phyloP scores from a whole-genome alignment of 164 flowering plant species.

The Piper longum region DNA sequence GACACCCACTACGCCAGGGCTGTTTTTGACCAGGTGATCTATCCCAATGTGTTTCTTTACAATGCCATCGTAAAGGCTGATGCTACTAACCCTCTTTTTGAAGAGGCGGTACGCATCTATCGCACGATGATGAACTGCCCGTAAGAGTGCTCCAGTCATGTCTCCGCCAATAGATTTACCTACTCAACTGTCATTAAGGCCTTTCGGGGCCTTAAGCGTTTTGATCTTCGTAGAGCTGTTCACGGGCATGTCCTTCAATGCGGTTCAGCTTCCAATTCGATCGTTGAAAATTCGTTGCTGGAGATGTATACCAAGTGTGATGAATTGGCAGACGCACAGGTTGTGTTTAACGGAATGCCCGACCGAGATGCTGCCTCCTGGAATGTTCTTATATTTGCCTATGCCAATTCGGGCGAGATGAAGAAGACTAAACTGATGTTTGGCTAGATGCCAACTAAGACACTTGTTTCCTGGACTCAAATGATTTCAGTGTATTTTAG shows the following conservation, averaged over 20 bases:
- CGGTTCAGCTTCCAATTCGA: constrained; percentile 21
- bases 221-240: constrained; percentile 36
- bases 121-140: constrained; percentile 28
- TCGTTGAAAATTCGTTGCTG: constrained; percentile 37
- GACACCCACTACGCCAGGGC: constrained; percentile 29
- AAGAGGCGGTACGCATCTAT: constrained; percentile 15
- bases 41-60: constrained; percentile 54
- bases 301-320: constrained; percentile 58
- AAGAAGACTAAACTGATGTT: constrained; percentile 18
- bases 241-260: constrained; percentile 47
- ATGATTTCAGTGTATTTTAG: constrained; percentile 40
- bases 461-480: constrained; percentile 45
- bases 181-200: constrained; percentile 52
- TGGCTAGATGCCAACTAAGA: constrained; percentile 31
- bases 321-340: constrained; percentile 26
- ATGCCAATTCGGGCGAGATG: constrained; percentile 45
- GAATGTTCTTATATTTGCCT: constrained; percentile 52
- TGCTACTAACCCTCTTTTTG: constrained; percentile 21
- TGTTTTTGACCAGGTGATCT: constrained; percentile 33
- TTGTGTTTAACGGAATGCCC: constrained; percentile 48
- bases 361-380: constrained; percentile 55
- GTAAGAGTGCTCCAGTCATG: constrained; percentile 3
- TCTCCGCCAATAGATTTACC: constrained; percentile 48
- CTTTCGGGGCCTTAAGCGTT: constrained; percentile 26
- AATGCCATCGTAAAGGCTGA: constrained; percentile 50